These are phyloP conservation scores for Pyrenophora teres DNA, from an alignment of 2,329 filamentous ascomycete species.

Conservation along the genomic window DNA sequence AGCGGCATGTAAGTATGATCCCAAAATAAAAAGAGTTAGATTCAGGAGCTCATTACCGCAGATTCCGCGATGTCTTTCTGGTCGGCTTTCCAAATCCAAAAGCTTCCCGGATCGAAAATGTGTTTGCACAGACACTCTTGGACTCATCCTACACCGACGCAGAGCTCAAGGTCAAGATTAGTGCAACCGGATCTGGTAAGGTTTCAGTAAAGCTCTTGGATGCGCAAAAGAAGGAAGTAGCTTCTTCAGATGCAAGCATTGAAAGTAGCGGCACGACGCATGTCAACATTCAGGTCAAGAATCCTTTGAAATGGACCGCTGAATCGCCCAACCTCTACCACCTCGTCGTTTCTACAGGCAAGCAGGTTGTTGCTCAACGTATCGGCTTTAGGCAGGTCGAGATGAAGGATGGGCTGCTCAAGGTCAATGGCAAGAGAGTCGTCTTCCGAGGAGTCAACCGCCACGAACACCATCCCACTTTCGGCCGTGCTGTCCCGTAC, in stretches of 20 bases:
- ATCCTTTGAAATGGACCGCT: conserved; percentile 71
- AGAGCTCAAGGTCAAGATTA: conserved; percentile 56
- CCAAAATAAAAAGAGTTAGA: background rate
- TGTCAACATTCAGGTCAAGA: conserved; percentile 52
- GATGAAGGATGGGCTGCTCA: conserved; percentile 63
- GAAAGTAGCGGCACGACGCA: conserved; percentile 22
- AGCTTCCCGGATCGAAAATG: conserved; percentile 60
- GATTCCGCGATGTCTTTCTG: conserved; percentile 69
- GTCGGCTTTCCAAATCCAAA: conserved; percentile 61
- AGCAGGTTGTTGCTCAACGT: conserved; percentile 56
- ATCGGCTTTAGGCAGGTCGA: conserved; percentile 69
- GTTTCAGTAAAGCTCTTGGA: conserved; percentile 55
- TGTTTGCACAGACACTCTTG: conserved; percentile 60
- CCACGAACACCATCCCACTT: conserved; percentile 70
- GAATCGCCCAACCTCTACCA: conserved; percentile 68
- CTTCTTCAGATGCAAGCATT: conserved; percentile 17
- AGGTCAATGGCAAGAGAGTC: conserved; percentile 66
- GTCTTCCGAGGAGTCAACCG: conserved; percentile 69
- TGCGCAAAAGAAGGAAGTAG: conserved; percentile 38
- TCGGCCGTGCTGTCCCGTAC: conserved; percentile 66
- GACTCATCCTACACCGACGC: conserved; percentile 59
- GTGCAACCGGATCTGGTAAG: conserved; percentile 46
- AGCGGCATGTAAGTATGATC: conserved; percentile 52
- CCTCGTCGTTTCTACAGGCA: conserved; percentile 51
- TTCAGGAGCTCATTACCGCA: conserved; percentile 45